These are phyloP conservation scores for Podaxis sp. DNA, from an alignment of 768 basidiomycete species.

Conservation along the genomic window DNA sequence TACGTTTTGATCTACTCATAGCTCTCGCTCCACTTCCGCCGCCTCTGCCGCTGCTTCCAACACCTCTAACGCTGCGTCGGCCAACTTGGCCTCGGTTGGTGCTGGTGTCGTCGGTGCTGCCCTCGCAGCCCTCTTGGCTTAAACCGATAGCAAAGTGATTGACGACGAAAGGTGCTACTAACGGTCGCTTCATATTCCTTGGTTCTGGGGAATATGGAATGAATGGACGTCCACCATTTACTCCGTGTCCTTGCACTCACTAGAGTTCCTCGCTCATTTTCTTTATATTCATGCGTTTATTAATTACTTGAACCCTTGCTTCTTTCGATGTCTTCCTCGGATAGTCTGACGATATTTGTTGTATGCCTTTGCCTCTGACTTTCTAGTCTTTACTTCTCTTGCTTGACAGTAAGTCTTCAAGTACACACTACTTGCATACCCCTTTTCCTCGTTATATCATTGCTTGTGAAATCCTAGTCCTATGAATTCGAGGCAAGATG, in stretches of 20 bases:
- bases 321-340: background rate
- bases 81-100: slow-evolving; percentile 35
- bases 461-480: background rate
- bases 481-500: too few relatives aligned
- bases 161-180: background rate
- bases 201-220: background rate
- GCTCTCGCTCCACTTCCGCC: slow-evolving; percentile 2
- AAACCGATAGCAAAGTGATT: slow-evolving; percentile 19
- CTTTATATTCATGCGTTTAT: slow-evolving; percentile 1
- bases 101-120: slow-evolving; percentile 43
- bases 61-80: slow-evolving; percentile 28
- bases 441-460: slow-evolving; percentile 4
- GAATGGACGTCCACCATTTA: background rate
- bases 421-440: slow-evolving; percentile 11
- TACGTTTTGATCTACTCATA: background rate
- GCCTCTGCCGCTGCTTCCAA: slow-evolving; percentile 14
- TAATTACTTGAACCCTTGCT: slow-evolving; percentile 6
- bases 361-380: slow-evolving; percentile 3
- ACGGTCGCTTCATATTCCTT: background rate
- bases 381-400: background rate
- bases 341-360: slow-evolving; percentile 5
- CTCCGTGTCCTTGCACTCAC: slow-evolving; percentile 5
- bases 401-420: background rate
- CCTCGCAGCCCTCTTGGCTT: slow-evolving; percentile 41
- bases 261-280: background rate